Conservation (phyloP, 345 rosid genomes). For the Camelina laxa region DNA sequence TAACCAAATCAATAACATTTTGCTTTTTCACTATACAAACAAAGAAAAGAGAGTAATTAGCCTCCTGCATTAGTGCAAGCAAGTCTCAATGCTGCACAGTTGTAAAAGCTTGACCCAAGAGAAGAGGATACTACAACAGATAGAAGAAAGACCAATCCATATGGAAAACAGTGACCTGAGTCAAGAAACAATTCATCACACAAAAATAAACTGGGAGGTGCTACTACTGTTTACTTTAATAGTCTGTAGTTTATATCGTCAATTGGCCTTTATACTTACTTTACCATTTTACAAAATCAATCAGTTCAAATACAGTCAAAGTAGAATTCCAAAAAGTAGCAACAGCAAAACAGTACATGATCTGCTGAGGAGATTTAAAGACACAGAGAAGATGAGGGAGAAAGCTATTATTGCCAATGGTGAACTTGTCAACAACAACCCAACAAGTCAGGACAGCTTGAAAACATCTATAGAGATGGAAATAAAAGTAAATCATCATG, state of each 20-base stretch:
- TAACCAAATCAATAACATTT: background rate
- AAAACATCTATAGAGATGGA: background rate
- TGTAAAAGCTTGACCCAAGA: constrained; percentile 16
- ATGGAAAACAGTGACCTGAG: background rate
- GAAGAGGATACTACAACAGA: constrained; percentile 21
- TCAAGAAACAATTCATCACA: background rate
- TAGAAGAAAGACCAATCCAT: background rate
- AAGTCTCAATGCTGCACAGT: background rate
- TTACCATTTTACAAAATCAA: constrained; percentile 2
- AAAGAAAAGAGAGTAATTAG: background rate
- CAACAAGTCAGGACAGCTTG: background rate
- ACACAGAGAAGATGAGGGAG: constrained; percentile 17
- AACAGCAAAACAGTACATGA: constrained; percentile 24
- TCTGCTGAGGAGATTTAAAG: constrained; percentile 23
- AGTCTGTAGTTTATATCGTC: background rate
- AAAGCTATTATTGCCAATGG: constrained; percentile 7
- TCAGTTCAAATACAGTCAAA: constrained; percentile 11
- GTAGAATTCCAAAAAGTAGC: constrained; percentile 19
- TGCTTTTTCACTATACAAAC: background rate
- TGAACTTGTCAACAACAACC: background rate
- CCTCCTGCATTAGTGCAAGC: constrained; percentile 1
- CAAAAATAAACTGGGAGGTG: background rate
- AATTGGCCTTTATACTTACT: background rate
- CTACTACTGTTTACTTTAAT: background rate
- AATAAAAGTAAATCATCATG: constrained; percentile 24